phyloP scores from a whole-genome alignment of 768 basidiomycete species.

The Amanita exitialis region DNA sequence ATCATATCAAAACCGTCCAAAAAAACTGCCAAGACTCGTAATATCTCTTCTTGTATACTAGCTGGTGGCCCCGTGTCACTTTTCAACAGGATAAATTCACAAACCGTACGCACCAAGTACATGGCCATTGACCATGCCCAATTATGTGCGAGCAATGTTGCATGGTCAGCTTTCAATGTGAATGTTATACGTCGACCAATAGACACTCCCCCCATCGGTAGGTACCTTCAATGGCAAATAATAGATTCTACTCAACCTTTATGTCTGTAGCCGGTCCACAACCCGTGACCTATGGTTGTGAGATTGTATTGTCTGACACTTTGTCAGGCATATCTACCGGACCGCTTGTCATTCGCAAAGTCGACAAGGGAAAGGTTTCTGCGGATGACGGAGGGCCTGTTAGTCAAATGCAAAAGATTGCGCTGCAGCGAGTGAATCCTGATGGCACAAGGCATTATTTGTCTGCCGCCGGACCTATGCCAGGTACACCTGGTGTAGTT shows the following conservation, averaged over 20 bases:
- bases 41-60: slow-evolving; percentile 84
- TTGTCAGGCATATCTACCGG: slow-evolving; percentile 81
- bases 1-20: slow-evolving; percentile 97
- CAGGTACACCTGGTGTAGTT: slow-evolving; percentile 62
- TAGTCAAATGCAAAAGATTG: slow-evolving; percentile 96
- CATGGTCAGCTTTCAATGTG: slow-evolving; percentile 93
- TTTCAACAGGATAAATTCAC: slow-evolving; percentile 94
- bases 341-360: slow-evolving; percentile 82
- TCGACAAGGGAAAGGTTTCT: slow-evolving; percentile 84
- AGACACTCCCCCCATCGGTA: slow-evolving; percentile 56
- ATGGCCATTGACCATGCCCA: slow-evolving; percentile 86
- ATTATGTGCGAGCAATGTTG: slow-evolving; percentile 80
- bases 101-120: slow-evolving; percentile 95
- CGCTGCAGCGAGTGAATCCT: slow-evolving; percentile 72
- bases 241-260: slow-evolving; percentile 21
- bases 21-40: slow-evolving; percentile 93
- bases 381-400: slow-evolving; percentile 87
- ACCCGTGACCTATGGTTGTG: slow-evolving; percentile 87
- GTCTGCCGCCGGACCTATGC: slow-evolving; percentile 78
- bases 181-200: slow-evolving; percentile 74
- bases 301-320: slow-evolving; percentile 77
- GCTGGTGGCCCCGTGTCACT: slow-evolving; percentile 85
- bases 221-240: slow-evolving; percentile 45
- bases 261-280: slow-evolving; percentile 52
- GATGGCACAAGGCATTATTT: slow-evolving; percentile 83